phyloP scores from a whole-genome alignment of 1,284 basidiomycete genomes.

The Pseudozyma hubeiensis region DNA sequence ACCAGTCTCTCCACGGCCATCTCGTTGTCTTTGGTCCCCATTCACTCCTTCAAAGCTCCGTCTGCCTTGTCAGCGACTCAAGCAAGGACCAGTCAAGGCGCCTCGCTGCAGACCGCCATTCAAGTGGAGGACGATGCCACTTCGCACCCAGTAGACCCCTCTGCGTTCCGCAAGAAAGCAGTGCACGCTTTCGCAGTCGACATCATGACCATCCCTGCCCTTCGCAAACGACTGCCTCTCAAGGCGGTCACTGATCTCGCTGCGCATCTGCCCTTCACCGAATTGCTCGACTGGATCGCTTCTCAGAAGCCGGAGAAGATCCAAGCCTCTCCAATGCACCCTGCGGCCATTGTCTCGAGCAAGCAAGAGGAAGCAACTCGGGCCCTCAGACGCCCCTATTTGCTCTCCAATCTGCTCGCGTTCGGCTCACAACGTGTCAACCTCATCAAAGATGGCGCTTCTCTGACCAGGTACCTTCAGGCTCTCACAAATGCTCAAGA shows the following conservation, averaged over 20 bases:
- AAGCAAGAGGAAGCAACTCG: conserved; percentile 14
- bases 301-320: conserved; percentile 12
- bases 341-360: not conserved
- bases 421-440: conserved; percentile 52
- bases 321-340: not conserved
- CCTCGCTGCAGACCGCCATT: conserved; percentile 2
- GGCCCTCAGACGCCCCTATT: conserved; percentile 35
- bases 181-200: conserved; percentile 37
- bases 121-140: conserved; percentile 22
- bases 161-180: conserved; percentile 12
- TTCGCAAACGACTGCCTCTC: conserved; percentile 51
- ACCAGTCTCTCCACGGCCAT: conserved; percentile 27
- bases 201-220: conserved; percentile 47
- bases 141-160: not conserved
- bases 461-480: conserved; percentile 49
- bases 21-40: conserved; percentile 30
- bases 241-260: conserved; percentile 50
- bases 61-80: not conserved
- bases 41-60: conserved; percentile 24
- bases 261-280: conserved; percentile 50
- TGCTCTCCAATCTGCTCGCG: conserved; percentile 57
- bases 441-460: conserved; percentile 43
- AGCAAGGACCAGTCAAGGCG: not conserved
- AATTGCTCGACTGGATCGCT: conserved; percentile 44
- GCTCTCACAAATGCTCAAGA: conserved; percentile 59